Evolutionary conservation across 495 filamentous ascomycete species (phyloP).

Genomic region (Amniculicola lignicola): DNA sequence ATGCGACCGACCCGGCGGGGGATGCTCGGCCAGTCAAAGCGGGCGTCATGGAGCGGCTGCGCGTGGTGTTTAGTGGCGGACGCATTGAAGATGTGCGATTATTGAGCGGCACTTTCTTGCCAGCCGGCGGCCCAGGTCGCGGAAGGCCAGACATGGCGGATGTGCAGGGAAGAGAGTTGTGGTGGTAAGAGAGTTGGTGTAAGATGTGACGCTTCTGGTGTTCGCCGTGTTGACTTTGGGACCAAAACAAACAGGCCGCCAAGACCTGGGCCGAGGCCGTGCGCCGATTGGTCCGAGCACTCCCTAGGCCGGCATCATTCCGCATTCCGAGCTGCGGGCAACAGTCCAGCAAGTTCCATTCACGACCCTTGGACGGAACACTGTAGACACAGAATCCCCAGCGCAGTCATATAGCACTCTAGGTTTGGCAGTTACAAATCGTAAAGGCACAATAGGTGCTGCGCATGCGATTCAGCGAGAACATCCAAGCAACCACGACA

Average conservation of each 20-base stretch:
- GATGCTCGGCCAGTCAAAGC: slow-evolving; percentile 51
- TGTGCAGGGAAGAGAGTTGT: slow-evolving; percentile 1
- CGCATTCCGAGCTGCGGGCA: too few species aligned
- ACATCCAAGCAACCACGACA: too few species aligned
- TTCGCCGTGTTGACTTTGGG: too few species aligned
- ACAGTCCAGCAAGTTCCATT: too few species aligned
- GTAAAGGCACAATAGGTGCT: too few species aligned
- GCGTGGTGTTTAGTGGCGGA: slow-evolving; percentile 40
- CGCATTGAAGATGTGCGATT: slow-evolving; percentile 56
- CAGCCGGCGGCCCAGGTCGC: slow-evolving; percentile 27
- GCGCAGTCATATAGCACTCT: too few species aligned
- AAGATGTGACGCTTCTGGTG: slow-evolving; percentile 17
- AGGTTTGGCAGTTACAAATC: too few species aligned
- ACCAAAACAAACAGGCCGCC: too few species aligned
- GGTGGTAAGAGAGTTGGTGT: slow-evolving; percentile 9
- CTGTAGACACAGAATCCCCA: too few species aligned
- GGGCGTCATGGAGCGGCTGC: slow-evolving; percentile 49
- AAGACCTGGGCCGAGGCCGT: too few species aligned
- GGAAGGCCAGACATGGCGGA: slow-evolving; percentile 27
- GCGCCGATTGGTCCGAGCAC: neutral
- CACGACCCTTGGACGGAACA: too few species aligned
- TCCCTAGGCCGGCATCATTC: slow-evolving; percentile 2
- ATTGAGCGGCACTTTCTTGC: slow-evolving; percentile 52
- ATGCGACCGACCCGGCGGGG: slow-evolving; percentile 61
- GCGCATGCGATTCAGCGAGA: too few species aligned